phyloP scores from a whole-genome alignment of 805 yeast species.

The Danielia oregonensis region DNA sequence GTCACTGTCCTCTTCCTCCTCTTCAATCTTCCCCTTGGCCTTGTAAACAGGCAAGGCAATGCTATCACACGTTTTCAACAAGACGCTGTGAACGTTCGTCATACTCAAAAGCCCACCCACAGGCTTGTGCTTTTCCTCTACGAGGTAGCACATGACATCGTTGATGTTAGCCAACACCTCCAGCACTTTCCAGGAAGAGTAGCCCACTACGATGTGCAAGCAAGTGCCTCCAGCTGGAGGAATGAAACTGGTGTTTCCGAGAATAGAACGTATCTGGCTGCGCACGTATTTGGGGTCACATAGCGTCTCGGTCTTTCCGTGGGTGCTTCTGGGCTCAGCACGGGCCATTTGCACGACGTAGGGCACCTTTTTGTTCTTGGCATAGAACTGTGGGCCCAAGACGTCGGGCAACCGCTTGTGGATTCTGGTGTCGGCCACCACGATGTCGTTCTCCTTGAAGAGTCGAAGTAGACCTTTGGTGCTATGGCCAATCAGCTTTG shows the following conservation, averaged over 20 bases:
- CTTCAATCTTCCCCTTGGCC: constrained; percentile 10
- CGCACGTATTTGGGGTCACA: constrained; percentile 64
- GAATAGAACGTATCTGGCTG: constrained; percentile 62
- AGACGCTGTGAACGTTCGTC: constrained; percentile 46
- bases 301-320: constrained; percentile 47
- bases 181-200: constrained; percentile 39
- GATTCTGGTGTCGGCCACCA: constrained; percentile 68
- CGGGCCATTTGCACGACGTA: constrained; percentile 59
- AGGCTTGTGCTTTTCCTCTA: constrained; percentile 42
- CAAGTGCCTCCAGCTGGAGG: constrained; percentile 63
- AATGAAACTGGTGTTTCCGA: constrained; percentile 54
- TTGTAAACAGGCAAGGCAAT: constrained; percentile 54
- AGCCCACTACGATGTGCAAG: constrained; percentile 58
- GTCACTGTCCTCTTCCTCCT: constrained; percentile 22
- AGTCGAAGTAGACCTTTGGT: constrained; percentile 45
- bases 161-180: constrained; percentile 51
- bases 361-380: constrained; percentile 64
- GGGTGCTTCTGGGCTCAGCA: constrained; percentile 36
- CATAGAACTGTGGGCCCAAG: constrained; percentile 59
- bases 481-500: constrained; percentile 44
- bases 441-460: constrained; percentile 59
- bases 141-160: constrained; percentile 47
- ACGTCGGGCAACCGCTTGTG: constrained; percentile 56
- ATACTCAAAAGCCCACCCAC: constrained; percentile 56
- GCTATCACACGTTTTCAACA: constrained; percentile 65